phyloP scores from a whole-genome alignment of 768 basidiomycete genomes.

The Leucocoprinus sp. region DNA sequence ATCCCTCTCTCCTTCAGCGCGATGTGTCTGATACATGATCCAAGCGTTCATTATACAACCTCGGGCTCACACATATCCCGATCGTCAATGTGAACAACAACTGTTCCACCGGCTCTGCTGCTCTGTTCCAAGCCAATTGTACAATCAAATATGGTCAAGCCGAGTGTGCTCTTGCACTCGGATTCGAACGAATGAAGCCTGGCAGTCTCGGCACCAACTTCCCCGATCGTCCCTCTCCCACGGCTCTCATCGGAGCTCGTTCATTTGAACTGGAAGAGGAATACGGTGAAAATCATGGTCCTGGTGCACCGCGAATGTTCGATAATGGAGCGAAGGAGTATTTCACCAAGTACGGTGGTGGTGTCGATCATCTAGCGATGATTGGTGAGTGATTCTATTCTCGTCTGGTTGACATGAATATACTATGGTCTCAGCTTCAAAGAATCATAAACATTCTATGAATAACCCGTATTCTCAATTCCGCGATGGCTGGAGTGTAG shows the following conservation, averaged over 20 bases:
- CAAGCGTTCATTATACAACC: slow-evolving; percentile 71
- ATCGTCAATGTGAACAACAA: slow-evolving; percentile 86
- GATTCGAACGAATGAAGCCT: slow-evolving; percentile 80
- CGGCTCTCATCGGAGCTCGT: slow-evolving; percentile 33
- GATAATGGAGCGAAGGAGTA: slow-evolving; percentile 72
- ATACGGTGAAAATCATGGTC: slow-evolving; percentile 61
- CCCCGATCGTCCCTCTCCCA: slow-evolving; percentile 45
- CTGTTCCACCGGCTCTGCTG: slow-evolving; percentile 76
- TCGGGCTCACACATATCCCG: slow-evolving; percentile 78
- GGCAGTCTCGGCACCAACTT: slow-evolving; percentile 66
- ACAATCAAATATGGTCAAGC: slow-evolving; percentile 61
- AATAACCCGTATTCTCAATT: slow-evolving; percentile 88
- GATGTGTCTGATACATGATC: background rate
- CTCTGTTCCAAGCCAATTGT: slow-evolving; percentile 66
- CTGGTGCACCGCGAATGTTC: slow-evolving; percentile 66
- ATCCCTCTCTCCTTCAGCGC: background rate
- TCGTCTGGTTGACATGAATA: background rate
- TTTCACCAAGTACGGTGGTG: slow-evolving; percentile 64
- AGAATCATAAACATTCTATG: slow-evolving; percentile 76
- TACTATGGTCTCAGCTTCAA: slow-evolving; percentile 61
- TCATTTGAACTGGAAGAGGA: slow-evolving; percentile 39
- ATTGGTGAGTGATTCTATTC: slow-evolving; percentile 59
- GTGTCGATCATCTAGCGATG: slow-evolving; percentile 58
- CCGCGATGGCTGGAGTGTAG: slow-evolving; percentile 65
- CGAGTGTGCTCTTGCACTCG: slow-evolving; percentile 74